Evolutionary conservation across 1,139 yeast species (phyloP), one percentile per base, ranked within the genome.

Genomic region (Scheffersomyces illinoinensis): DNA sequence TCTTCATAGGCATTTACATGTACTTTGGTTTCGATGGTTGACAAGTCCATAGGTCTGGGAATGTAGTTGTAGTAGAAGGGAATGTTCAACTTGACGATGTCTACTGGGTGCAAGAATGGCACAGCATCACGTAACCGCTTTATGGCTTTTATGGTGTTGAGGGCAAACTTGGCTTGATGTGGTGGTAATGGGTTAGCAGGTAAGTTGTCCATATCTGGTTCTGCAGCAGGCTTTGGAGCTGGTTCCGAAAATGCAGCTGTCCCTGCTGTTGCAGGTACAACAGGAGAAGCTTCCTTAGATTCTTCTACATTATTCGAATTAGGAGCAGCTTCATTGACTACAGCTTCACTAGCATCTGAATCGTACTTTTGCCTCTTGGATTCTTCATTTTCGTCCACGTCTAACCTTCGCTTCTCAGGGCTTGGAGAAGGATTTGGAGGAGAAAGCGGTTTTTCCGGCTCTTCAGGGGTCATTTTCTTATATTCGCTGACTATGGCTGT

Each of bases 91-190:
- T 91, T 92, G 57, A 91, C 88, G 4, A 85, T 90, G 71, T 95
- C 98, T 50, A 95, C 99, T 0, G 99, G 99, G 58, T 81, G 86
- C 55, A 91, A 70, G 71, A 95, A 95, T 3, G 99, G 99, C 26
- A 83, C 87, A 1, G 98, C 97, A 75, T 96, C 99, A 74, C 93
- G 91, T 68, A 93, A 83, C 64, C 98, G 81, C 73, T 91, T 93
- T 58, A 96, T 89, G 19, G 97, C 95, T 69, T 89, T 89, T 55
- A 90, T 81, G 2, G 90, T 82, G 68, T 88, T 88, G 46, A 82
- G 64, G 1, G 90, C 91, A 71, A 86, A 89, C 70, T 88, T 88
- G 64, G 84, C 82, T 75, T 95, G 98, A 73, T 93, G 98, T 61
- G 87, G 84, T 20, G 98, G 97, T 64, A 93, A 78, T n/a, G 96